A percentile compares a stretch with the other conserved stretches of the same genome.
Conservation (phyloP, 1,284 basidiomycete genomes). For the Prillingera fragicola region DNA sequence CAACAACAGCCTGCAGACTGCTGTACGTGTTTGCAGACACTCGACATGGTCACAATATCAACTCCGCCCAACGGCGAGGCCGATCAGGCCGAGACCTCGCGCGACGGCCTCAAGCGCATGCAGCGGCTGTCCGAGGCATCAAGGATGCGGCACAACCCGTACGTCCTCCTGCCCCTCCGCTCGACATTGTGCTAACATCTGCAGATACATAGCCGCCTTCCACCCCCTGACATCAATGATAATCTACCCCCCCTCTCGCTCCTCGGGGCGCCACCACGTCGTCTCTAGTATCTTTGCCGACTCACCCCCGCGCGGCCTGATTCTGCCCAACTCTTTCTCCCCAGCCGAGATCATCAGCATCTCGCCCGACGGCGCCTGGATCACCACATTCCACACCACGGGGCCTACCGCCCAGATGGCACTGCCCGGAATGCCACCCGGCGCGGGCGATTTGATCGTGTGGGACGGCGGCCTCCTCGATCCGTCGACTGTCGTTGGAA, state of each 20-base stretch:
- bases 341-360: conserved; percentile 21
- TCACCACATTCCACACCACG: conserved; percentile 15
- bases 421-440: conserved; percentile 7
- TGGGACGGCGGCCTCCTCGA: conserved; percentile 26
- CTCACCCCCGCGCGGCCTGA: conserved; percentile 20
- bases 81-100: conserved; percentile 13
- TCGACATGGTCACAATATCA: conserved; percentile 10
- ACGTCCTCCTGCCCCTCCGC: not conserved
- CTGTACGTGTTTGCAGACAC: no score
- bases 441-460: conserved; percentile 11
- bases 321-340: conserved; percentile 18
- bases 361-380: conserved; percentile 37
- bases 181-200: conserved; percentile 1
- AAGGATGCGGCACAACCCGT: conserved; percentile 1
- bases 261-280: conserved; percentile 7
- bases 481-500: conserved; percentile 12
- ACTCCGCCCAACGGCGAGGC: conserved; percentile 4
- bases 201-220: conserved; percentile 11
- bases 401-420: conserved; percentile 2
- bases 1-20: no score
- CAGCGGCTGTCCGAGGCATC: conserved; percentile 13
- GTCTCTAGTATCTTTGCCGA: conserved; percentile 15
- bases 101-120: conserved; percentile 17
- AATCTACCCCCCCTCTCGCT: conserved; percentile 9
- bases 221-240: conserved; percentile 14